Evolutionary conservation across 108 stramenopile genomes (phyloP).

Genomic region (Skeletonema costatum): DNA sequence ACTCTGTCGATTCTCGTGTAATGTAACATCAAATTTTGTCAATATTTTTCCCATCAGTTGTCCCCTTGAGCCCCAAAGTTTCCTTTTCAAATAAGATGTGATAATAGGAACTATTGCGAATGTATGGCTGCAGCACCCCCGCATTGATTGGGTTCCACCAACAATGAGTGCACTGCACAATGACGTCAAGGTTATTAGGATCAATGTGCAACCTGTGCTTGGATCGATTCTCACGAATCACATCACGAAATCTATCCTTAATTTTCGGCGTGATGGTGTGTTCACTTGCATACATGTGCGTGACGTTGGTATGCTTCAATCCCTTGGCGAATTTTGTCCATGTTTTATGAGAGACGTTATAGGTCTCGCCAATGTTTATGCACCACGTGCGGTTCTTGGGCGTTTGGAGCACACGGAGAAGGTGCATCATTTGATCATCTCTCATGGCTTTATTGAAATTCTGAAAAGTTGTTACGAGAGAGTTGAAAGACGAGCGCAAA

Average conservation of each 20-base stretch:
- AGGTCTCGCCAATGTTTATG: conserved; percentile 93
- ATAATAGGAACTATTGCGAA: conserved; percentile 76
- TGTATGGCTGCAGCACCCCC: conserved; percentile 76
- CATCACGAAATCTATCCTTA: conserved; percentile 81
- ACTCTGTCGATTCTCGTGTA: neutral
- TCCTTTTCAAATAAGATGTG: conserved; percentile 76
- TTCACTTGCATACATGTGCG: conserved; percentile 94
- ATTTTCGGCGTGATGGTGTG: conserved; percentile 87
- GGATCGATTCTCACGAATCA: conserved; percentile 84
- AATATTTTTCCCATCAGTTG: conserved; percentile 48
- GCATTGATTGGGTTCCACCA: conserved; percentile 98
- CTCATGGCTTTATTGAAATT: conserved; percentile 92
- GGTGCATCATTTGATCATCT: conserved; percentile 85
- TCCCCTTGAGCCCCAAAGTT: conserved; percentile 65
- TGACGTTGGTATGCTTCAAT: conserved; percentile 83
- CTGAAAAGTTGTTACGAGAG: conserved; percentile 28
- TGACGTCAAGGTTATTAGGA: conserved; percentile 88
- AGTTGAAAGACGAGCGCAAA: neutral
- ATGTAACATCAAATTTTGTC: conserved; percentile 23
- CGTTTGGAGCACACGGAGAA: conserved; percentile 77
- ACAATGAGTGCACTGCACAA: conserved; percentile 89
- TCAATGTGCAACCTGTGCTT: conserved; percentile 90
- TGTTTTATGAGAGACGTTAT: conserved; percentile 76
- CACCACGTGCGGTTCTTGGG: conserved; percentile 90
- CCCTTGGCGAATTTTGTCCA: conserved; percentile 88